Evolutionary conservation across 2,329 filamentous ascomycete species (phyloP).

Genomic region (Scortechinia acanthostroma): DNA sequence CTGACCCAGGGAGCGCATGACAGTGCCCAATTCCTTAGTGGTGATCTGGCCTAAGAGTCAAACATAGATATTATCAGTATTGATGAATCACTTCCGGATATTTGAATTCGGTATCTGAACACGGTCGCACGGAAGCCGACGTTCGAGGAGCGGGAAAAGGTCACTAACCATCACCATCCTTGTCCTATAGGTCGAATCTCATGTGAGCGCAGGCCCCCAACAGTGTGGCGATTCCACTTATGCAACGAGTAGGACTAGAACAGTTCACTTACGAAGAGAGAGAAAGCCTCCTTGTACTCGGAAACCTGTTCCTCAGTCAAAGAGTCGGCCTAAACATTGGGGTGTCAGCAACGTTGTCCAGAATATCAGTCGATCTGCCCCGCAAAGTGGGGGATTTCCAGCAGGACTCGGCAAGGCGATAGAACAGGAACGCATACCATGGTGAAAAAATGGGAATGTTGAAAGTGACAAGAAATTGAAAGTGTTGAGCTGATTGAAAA

Average conservation of each 20-base stretch:
- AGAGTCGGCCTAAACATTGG: background rate
- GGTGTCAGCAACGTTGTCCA: background rate
- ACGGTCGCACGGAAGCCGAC: slow-evolving; percentile 1
- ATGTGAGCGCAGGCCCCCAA: slow-evolving; percentile 5
- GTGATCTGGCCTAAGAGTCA: slow-evolving; percentile 47
- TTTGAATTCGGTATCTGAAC: background rate
- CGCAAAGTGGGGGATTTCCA: background rate
- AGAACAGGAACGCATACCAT: background rate
- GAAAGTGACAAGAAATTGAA: no score
- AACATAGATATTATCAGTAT: slow-evolving; percentile 7
- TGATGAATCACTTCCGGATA: no score
- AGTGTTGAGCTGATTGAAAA: no score
- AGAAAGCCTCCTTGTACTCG: slow-evolving; percentile 12
- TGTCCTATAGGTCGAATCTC: no score
- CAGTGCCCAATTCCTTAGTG: slow-evolving; percentile 52
- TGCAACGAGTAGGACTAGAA: background rate
- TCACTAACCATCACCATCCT: slow-evolving; percentile 45
- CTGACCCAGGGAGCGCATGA: slow-evolving; percentile 57
- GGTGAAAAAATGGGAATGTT: background rate
- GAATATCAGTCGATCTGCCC: background rate
- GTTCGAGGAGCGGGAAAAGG: slow-evolving; percentile 4
- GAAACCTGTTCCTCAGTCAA: slow-evolving; percentile 8
- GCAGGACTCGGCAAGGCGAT: background rate
- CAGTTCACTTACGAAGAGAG: slow-evolving; percentile 12
- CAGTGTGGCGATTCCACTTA: no score